A percentile compares a stretch with the other conserved stretches of the same genome.
These are phyloP conservation scores for Gossypium stocksii DNA, from an alignment of 345 rosid genomes.

Conservation along the genomic window DNA sequence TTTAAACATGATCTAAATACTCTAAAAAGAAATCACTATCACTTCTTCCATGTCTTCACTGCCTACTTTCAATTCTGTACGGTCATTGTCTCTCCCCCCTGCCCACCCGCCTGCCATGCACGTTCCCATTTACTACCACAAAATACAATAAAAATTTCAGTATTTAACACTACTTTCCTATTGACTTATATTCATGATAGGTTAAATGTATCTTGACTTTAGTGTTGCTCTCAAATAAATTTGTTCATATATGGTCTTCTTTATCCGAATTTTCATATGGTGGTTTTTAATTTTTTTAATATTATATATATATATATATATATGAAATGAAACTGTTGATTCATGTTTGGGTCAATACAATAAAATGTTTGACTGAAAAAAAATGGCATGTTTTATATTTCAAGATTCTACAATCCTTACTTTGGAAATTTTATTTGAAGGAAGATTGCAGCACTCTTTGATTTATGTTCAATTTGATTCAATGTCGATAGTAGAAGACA, in stretches of 20 bases:
- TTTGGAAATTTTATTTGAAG: not conserved
- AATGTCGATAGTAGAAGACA: not conserved
- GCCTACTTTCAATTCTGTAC: not conserved
- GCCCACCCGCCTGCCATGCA: not conserved
- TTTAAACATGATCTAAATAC: too few relatives aligned
- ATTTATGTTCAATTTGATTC: not conserved
- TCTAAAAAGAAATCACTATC: too few relatives aligned
- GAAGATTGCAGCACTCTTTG: not conserved
- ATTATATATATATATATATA: too few relatives aligned
- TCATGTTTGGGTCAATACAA: too few relatives aligned
- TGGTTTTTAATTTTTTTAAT: too few relatives aligned
- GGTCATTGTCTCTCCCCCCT: not conserved
- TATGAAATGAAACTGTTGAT: too few relatives aligned
- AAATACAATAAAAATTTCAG: not conserved
- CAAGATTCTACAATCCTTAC: not conserved
- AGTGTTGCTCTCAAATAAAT: not conserved
- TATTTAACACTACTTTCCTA: not conserved
- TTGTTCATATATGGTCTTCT: not conserved
- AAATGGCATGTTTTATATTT: not conserved
- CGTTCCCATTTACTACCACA: not conserved
- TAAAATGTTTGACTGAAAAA: not conserved
- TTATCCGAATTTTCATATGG: too few relatives aligned
- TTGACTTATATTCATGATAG: not conserved
- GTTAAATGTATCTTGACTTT: slow-evolving; percentile 10
- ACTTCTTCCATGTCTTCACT: too few relatives aligned